Conservation (phyloP, 2,329 filamentous ascomycete genomes). For the Cercospora zeina region DNA sequence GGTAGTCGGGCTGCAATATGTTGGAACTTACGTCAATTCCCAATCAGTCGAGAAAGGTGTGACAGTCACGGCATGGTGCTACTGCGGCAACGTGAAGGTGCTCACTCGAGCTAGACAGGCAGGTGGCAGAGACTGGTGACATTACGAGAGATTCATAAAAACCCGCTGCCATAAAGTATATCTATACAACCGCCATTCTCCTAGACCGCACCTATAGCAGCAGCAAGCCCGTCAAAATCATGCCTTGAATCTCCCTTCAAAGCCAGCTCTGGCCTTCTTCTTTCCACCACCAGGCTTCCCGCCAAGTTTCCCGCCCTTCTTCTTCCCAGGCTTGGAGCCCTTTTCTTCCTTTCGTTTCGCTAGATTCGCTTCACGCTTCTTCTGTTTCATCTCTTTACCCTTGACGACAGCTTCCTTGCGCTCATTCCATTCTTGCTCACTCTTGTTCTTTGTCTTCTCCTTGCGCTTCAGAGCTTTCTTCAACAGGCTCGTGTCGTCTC, state of each 20-base stretch:
- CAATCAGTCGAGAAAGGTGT: too few species aligned
- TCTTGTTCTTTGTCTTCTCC: constrained; percentile 86
- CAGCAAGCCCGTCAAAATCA: constrained; percentile 2
- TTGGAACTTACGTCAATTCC: background rate
- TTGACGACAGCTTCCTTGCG: constrained; percentile 49
- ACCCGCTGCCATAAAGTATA: constrained; percentile 7
- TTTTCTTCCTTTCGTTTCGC: constrained; percentile 73
- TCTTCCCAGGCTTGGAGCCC: constrained; percentile 69
- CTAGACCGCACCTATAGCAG: background rate
- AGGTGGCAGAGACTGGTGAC: background rate
- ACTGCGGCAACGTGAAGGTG: too few species aligned
- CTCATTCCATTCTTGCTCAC: constrained; percentile 75
- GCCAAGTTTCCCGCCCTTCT: constrained; percentile 59
- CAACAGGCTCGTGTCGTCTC: constrained; percentile 79
- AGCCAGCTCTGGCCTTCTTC: constrained; percentile 58
- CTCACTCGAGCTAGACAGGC: too few species aligned
- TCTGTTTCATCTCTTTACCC: constrained; percentile 52
- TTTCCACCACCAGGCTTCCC: constrained; percentile 55
- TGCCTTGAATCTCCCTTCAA: constrained; percentile 67
- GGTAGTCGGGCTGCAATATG: background rate
- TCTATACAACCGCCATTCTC: constrained; percentile 3
- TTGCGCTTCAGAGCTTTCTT: constrained; percentile 96
- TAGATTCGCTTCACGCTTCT: constrained; percentile 56
- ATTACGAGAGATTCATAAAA: constrained; percentile 7
- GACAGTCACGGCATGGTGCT: too few species aligned